Base-by-base conservation (phyloP, 768 basidiomycete species). In the Hemileccinum impolitum region DNA sequence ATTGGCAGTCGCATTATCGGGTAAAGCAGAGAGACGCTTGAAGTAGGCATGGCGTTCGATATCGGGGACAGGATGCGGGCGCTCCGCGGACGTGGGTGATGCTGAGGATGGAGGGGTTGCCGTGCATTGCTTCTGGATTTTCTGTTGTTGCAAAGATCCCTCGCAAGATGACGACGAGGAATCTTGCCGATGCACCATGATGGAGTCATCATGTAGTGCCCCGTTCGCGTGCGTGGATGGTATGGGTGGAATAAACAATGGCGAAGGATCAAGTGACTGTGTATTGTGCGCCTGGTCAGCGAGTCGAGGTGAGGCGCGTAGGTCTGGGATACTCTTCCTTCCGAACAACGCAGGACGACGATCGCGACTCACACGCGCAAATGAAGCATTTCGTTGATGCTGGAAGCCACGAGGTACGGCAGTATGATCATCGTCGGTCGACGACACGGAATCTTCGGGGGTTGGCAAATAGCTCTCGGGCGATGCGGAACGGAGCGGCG, bases 1-100 rank as follows among this genome's bases (percentile, higher is more conserved):
- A 56, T 78, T 80, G 17, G 82, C 76, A 28, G 82, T 75, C 8
- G 75, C 70, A 28, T 80, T 78, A 1, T 74, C 70, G 2, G 87
- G 87, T 5, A 92, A 71, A 28, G 85, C 82, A 2, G 92, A 93
- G 19, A 95, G 74, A n/a, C 94, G 84, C 32, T 87, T 85, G 71
- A 99, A 99, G 69, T 99, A 98, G 2, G 91, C 89, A 60, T 92
- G 88, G 19, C 90, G 82, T 61, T 94, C 90, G 4, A 80, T 77
- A 36, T 91, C 83, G 17, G 81, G 79, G 3, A 77, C 71, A 1
- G 75, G 67, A 37, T 71, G 73, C 6, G 57, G 45, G 36, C 56
- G 61, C 36, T 70, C 71, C 8, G 63, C 54, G 18, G 67, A 59
- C 3, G 72, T 66, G 26, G 77, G 76, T 8, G 78, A 74, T 25